Conservation (phyloP, 176 grass and related monocot species). For the Zoysia pacifica region DNA sequence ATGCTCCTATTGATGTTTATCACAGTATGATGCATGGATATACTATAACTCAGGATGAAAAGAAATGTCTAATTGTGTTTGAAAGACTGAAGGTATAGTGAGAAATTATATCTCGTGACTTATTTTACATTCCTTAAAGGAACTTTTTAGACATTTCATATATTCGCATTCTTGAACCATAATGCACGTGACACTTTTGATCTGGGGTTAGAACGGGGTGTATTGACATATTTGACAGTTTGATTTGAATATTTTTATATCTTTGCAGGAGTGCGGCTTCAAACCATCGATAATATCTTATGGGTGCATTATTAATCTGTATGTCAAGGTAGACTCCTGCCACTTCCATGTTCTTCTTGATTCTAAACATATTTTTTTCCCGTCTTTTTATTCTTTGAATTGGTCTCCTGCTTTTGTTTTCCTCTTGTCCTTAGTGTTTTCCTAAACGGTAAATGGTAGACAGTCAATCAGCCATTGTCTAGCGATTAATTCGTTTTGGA, state of each 20-base stretch:
- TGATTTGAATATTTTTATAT: conserved; percentile 32
- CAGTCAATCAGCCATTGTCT: too few relatives aligned
- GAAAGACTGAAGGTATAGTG: conserved; percentile 78
- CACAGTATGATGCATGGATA: conserved; percentile 99
- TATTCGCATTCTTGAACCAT: conserved; percentile 7
- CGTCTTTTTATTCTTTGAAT: background rate
- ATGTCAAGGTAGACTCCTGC: conserved; percentile 74
- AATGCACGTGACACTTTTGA: background rate
- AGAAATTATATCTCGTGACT: conserved; percentile 8
- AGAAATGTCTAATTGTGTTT: conserved; percentile 89
- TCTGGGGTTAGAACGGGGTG: conserved; percentile 11
- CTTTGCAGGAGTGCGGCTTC: conserved; percentile 84
- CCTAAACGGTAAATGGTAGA: too few relatives aligned
- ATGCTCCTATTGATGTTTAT: conserved; percentile 83
- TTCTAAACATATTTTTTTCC: background rate
- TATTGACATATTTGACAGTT: background rate
- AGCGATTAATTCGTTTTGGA: too few relatives aligned
- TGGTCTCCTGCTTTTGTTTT: background rate
- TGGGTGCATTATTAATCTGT: conserved; percentile 91
- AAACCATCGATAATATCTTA: conserved; percentile 88
- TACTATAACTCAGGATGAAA: conserved; percentile 73
- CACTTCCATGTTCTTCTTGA: background rate
- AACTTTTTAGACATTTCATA: background rate
- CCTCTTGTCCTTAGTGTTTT: background rate
- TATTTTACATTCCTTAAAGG: conserved; percentile 1